Percentiles rank a stretch among this genome's conserved stretches.
phyloP scores from a whole-genome alignment of 2,329 filamentous ascomycete genomes.

The Byssothecium circinans region DNA sequence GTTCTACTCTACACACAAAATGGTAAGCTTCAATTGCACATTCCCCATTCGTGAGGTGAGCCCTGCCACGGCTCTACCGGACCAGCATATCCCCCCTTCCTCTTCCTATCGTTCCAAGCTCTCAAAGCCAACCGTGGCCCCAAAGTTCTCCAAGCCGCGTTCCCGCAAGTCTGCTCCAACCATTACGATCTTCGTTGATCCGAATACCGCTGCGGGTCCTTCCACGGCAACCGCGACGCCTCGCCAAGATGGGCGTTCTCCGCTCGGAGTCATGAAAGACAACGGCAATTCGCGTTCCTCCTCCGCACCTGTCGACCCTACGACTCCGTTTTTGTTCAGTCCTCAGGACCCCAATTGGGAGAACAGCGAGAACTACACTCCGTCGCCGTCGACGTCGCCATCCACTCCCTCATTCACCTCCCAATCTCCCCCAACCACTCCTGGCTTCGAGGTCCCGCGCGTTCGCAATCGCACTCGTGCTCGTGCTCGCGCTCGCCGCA shows the following conservation, averaged over 20 bases:
- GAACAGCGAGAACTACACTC: slow-evolving; percentile 21
- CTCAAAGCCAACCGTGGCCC: no score
- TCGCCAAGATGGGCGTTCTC: not conserved
- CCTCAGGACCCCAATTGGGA: slow-evolving; percentile 18
- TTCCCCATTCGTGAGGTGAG: no score
- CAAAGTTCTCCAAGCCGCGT: no score
- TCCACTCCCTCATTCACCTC: not conserved
- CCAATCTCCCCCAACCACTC: no score
- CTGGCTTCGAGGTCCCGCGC: not conserved
- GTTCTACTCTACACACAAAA: no score
- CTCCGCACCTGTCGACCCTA: slow-evolving; percentile 10
- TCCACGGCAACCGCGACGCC: not conserved
- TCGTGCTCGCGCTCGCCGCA: not conserved
- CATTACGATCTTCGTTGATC: not conserved
- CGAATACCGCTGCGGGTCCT: not conserved
- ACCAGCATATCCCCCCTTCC: no score
- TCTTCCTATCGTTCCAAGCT: no score
- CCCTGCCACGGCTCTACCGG: no score
- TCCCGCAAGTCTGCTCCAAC: not conserved
- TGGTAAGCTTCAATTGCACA: no score
- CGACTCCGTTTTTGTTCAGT: slow-evolving; percentile 14
- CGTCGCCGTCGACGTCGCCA: slow-evolving; percentile 6
- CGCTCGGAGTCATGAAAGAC: slow-evolving; percentile 1
- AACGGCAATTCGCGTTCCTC: not conserved
- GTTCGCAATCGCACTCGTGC: not conserved